These are phyloP conservation scores for Ogataea hybrid DNA, from an alignment of 1,139 yeast species.

Conservation along the genomic window DNA sequence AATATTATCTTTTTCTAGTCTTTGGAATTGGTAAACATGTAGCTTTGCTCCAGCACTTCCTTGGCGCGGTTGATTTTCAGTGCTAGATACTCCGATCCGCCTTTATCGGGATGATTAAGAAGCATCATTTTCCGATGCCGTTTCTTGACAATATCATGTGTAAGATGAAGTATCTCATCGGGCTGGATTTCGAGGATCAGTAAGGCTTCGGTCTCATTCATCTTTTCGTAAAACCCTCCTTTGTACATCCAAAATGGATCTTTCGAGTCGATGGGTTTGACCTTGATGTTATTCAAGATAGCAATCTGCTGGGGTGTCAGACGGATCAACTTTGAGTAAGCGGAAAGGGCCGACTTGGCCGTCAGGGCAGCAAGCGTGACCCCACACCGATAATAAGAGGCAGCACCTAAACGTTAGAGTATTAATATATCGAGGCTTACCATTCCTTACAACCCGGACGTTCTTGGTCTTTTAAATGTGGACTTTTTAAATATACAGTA, in stretches of 20 bases:
- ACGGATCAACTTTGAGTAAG: conserved; percentile 41
- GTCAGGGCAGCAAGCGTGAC: conserved; percentile 54
- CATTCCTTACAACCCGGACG: not conserved
- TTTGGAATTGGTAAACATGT: conserved; percentile 31
- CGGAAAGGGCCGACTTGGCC: conserved; percentile 47
- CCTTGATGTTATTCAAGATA: conserved; percentile 39
- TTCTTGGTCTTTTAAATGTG: conserved; percentile 1
- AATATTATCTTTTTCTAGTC: conserved; percentile 8
- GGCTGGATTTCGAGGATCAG: conserved; percentile 53
- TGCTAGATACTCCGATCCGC: conserved; percentile 69
- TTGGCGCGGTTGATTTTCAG: conserved; percentile 77
- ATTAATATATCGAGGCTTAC: not conserved
- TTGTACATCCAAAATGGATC: conserved; percentile 39
- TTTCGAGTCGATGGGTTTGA: conserved; percentile 10
- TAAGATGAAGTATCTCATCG: conserved; percentile 47
- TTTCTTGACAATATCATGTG: conserved; percentile 44
- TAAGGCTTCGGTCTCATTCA: conserved; percentile 64
- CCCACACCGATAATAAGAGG: conserved; percentile 58
- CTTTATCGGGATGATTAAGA: conserved; percentile 72
- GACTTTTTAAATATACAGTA: too few species aligned
- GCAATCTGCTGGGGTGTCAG: conserved; percentile 60
- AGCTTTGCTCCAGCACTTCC: conserved; percentile 59
- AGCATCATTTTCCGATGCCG: conserved; percentile 66
- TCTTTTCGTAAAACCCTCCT: conserved; percentile 50
- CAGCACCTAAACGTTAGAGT: conserved; percentile 34